Conservation (phyloP, 768 basidiomycete species). For the Hygrophorus russula region DNA sequence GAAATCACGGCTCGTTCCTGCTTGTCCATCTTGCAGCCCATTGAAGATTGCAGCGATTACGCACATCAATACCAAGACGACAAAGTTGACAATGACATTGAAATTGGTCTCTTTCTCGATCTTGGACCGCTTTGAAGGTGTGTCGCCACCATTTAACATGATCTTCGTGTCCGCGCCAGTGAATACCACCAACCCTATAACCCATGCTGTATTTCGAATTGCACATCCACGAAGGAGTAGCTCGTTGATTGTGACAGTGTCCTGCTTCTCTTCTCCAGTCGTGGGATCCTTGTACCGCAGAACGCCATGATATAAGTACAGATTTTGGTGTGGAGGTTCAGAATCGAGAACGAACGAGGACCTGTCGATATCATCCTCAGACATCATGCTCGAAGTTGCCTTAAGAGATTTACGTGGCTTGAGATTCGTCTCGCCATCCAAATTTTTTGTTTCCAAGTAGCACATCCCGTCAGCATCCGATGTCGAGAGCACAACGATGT, state of each 20-base stretch:
- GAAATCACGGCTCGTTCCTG: constrained; percentile 53
- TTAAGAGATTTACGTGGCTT: constrained; percentile 73
- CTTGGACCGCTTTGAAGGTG: constrained; percentile 93
- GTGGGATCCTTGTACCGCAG: constrained; percentile 56
- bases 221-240: constrained; percentile 85
- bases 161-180: constrained; percentile 92
- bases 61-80: constrained; percentile 69
- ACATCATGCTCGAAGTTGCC: constrained; percentile 62
- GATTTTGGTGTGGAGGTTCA: constrained; percentile 87
- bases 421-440: constrained; percentile 96
- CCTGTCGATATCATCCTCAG: constrained; percentile 87
- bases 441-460: constrained; percentile 95
- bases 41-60: constrained; percentile 61
- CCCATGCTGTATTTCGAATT: constrained; percentile 83
- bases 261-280: constrained; percentile 43
- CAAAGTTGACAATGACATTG: constrained; percentile 93
- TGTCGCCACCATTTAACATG: constrained; percentile 85
- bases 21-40: constrained; percentile 53
- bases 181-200: constrained; percentile 88
- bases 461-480: constrained; percentile 88
- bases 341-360: constrained; percentile 84
- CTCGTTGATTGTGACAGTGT: constrained; percentile 83
- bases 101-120: constrained; percentile 98
- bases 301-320: constrained; percentile 85
- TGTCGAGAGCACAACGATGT: constrained; percentile 86